Evolutionary conservation across 495 filamentous ascomycete genomes (phyloP).

Genomic region (Neurospora sp.): DNA sequence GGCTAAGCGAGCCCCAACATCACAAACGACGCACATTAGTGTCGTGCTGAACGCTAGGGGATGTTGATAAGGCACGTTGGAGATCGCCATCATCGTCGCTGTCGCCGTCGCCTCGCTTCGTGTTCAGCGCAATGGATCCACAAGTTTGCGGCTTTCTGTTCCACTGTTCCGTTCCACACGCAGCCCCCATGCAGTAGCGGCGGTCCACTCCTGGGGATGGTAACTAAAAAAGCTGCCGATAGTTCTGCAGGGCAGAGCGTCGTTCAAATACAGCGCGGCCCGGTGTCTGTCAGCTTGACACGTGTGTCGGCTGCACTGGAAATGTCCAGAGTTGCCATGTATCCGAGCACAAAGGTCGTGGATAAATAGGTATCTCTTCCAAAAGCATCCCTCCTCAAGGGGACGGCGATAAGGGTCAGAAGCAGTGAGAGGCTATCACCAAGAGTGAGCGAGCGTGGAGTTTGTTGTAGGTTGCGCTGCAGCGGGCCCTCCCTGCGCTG

Average conservation of each 20-base stretch:
- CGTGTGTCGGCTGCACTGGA: slow-evolving; percentile 11
- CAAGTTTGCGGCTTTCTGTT: background rate
- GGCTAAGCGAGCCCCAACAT: background rate
- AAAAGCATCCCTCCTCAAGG: background rate
- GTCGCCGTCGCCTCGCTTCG: background rate
- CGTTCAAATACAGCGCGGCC: slow-evolving; percentile 1
- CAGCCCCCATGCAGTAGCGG: background rate
- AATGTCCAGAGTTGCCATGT: background rate
- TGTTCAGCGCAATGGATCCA: background rate
- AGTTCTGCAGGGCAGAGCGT: background rate
- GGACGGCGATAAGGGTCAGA: background rate
- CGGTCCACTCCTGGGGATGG: background rate
- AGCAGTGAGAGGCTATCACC: background rate
- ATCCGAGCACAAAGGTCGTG: background rate
- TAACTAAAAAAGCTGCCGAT: background rate
- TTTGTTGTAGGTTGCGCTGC: background rate
- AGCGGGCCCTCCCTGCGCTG: background rate
- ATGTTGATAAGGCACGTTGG: background rate
- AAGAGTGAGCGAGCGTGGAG: background rate
- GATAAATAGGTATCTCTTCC: background rate
- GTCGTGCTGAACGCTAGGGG: background rate
- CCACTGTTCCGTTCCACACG: background rate
- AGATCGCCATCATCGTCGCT: background rate
- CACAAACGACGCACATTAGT: background rate
- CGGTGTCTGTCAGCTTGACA: slow-evolving; percentile 20